Conservation (phyloP, 1,139 yeast genomes). For the Arxiozyma heterogenica region DNA sequence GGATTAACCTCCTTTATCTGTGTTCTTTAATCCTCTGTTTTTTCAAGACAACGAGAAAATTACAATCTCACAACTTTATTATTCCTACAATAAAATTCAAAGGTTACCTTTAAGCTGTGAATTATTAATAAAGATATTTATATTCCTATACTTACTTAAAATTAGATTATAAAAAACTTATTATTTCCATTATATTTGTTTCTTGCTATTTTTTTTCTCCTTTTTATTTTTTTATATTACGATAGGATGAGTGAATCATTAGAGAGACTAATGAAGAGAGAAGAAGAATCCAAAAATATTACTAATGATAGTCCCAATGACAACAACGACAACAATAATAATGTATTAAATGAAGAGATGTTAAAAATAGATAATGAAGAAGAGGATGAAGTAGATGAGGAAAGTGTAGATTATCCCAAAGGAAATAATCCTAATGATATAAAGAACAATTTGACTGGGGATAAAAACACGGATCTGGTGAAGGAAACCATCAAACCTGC, state of each 20-base stretch:
- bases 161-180: too few species aligned
- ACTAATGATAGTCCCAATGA: background rate
- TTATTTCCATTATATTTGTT: too few species aligned
- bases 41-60: too few species aligned
- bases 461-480: background rate
- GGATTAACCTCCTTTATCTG: too few species aligned
- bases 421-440: background rate
- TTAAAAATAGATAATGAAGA: conserved; percentile 17
- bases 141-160: too few species aligned
- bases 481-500: background rate
- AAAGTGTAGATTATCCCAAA: conserved; percentile 39
- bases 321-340: background rate
- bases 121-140: too few species aligned
- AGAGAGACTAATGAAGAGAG: background rate
- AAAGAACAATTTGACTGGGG: background rate
- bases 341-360: conserved; percentile 12
- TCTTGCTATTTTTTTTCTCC: too few species aligned
- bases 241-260: background rate
- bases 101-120: too few species aligned
- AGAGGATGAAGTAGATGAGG: conserved; percentile 27
- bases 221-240: too few species aligned
- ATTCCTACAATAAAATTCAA: too few species aligned
- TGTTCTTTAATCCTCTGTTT: too few species aligned
- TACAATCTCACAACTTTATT: too few species aligned
- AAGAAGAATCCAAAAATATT: background rate